Evolutionary conservation across 345 rosid genomes (phyloP), one percentile per base, ranked within the genome.

Genomic region (Acer campestre): DNA sequence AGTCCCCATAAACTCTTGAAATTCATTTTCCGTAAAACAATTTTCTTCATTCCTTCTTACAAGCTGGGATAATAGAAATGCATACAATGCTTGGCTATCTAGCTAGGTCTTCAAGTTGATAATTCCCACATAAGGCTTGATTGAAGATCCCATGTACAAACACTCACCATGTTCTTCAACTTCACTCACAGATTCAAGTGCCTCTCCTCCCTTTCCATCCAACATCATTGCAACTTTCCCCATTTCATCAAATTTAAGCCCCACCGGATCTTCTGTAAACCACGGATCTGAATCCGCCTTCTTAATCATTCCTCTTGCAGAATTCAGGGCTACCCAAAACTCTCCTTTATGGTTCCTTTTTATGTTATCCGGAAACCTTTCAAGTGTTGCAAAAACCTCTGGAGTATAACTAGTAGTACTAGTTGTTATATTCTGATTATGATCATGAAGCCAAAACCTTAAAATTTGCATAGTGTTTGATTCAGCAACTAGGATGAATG

Each of bases 261-360:
- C 92, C 0, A 85, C 86, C 0, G 89, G 86, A 73, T 86, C 90
- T 38, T 42, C 40, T 8, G 16, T 3, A 27, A 73, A 62, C 84
- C 80, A 71, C 1, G 61, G 35, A 31, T 3, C 46, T 44, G 23
- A 4, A 58, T 31, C 49, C 11, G 10, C 18, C 7, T 25, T 35
- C 5, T 11, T 23, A 78, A 78, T 62, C 40, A 10, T 72, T 1
- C 86, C 85, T 63, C 89, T 83, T 59, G 80, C 87, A n/a, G 83
- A 77, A 62, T 86, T 85, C 8, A 88, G 70, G 53, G 89, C 92
- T 2, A 88, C 84, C 96, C 93, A 90, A 25, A 89, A 91, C 23
- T 91, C 93, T 1, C 98, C 94, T 2, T 75, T 75, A 3, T 72
- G 49, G 31, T 81, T 87, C 29, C 82, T 80, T 67, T 78, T 79